phyloP scores from a whole-genome alignment of 768 basidiomycete genomes.

The Guyanaporus albipodus region DNA sequence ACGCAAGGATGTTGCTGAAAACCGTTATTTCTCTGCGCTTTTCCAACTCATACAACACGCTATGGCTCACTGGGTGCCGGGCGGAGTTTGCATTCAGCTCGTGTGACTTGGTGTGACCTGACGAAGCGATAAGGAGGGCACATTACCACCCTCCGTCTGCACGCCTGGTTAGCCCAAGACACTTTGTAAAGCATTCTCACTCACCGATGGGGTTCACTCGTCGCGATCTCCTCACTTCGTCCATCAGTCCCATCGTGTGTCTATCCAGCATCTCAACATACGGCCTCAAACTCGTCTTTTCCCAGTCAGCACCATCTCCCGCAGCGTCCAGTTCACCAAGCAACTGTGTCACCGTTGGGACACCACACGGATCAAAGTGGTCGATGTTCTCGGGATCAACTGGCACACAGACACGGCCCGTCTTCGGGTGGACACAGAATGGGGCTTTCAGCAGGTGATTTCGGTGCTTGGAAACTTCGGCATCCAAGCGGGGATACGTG shows the following conservation, averaged over 20 bases:
- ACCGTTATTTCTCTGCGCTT: too few species aligned
- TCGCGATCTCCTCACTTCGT: slow-evolving; percentile 27
- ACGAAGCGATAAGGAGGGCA: too few species aligned
- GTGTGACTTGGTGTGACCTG: too few species aligned
- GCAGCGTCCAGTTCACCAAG: slow-evolving; percentile 68
- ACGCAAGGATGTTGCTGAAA: too few species aligned
- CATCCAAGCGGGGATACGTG: slow-evolving; percentile 94
- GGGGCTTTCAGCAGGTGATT: slow-evolving; percentile 98
- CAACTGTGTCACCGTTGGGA: slow-evolving; percentile 87
- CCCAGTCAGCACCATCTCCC: slow-evolving; percentile 70
- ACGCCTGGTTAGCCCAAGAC: not conserved
- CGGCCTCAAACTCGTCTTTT: slow-evolving; percentile 79
- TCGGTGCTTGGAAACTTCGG: slow-evolving; percentile 94
- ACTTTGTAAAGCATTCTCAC: not conserved
- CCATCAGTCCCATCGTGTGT: slow-evolving; percentile 43
- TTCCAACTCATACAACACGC: too few species aligned
- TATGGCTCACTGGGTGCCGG: too few species aligned
- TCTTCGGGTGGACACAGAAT: slow-evolving; percentile 95
- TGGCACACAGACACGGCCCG: slow-evolving; percentile 93
- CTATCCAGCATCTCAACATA: slow-evolving; percentile 88
- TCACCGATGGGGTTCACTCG: slow-evolving; percentile 19
- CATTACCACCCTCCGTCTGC: slow-evolving; percentile 28
- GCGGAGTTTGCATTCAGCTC: too few species aligned
- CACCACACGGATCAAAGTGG: slow-evolving; percentile 76
- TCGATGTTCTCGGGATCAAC: slow-evolving; percentile 74